Evolutionary conservation across 2,329 filamentous ascomycete species (phyloP).

Genomic region (Botryotinia calthae): DNA sequence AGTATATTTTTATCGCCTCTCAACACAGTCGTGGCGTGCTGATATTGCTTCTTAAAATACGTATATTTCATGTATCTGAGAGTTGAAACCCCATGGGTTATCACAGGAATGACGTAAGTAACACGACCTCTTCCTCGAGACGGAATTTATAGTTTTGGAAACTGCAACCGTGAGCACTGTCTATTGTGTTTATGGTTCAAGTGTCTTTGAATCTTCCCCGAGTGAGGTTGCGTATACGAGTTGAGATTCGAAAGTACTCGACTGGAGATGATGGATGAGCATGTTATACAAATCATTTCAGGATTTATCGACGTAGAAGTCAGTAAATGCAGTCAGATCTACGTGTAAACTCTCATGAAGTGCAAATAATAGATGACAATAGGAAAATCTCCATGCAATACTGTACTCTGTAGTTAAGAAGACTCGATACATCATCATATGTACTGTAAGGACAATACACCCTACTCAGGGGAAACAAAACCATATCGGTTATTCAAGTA

Average conservation of each 20-base stretch:
- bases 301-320: background rate
- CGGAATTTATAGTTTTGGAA: background rate
- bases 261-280: background rate
- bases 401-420: background rate
- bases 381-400: background rate
- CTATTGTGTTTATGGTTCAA: background rate
- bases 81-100: background rate
- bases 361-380: background rate
- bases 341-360: background rate
- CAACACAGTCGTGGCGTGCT: background rate
- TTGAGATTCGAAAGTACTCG: background rate
- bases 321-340: background rate
- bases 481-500: no score
- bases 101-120: background rate
- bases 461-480: no score
- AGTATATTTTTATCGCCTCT: background rate
- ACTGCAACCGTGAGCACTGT: background rate
- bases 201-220: background rate
- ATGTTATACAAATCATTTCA: background rate
- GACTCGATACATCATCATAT: no score
- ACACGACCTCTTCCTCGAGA: background rate
- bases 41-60: background rate
- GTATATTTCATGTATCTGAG: background rate
- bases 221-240: background rate
- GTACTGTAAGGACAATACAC: no score